These are phyloP conservation scores for Lablab purpureus DNA, from an alignment of 306 rosid genomes.

Conservation along the genomic window DNA sequence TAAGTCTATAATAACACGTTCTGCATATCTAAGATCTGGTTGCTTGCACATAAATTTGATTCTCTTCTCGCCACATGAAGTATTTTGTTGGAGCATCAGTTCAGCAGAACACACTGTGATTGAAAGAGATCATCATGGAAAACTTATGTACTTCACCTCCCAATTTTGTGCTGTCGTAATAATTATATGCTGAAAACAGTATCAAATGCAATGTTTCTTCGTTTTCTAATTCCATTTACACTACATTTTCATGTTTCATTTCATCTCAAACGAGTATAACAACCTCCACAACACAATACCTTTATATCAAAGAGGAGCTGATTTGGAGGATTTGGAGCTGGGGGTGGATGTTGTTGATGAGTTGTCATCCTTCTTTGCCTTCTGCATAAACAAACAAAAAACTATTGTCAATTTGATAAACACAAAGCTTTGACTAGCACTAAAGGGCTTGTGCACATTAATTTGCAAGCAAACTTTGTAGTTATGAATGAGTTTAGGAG, in stretches of 20 bases:
- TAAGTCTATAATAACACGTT: conserved; percentile 9
- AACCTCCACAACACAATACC: neutral
- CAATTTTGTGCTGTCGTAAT: neutral
- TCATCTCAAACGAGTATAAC: neutral
- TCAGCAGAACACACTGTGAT: neutral
- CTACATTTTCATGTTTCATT: conserved; percentile 30
- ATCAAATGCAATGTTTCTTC: conserved; percentile 13
- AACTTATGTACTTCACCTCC: conserved; percentile 9
- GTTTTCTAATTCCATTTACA: conserved; percentile 15
- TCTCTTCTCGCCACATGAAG: neutral
- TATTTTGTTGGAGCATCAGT: conserved; percentile 2
- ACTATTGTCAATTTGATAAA: neutral
- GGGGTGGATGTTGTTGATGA: conserved; percentile 53
- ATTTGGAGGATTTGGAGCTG: conserved; percentile 48
- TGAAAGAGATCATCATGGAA: neutral
- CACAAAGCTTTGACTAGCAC: neutral
- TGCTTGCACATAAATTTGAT: conserved; percentile 38
- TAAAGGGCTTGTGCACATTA: neutral
- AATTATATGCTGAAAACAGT: neutral
- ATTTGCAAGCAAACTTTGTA: neutral
- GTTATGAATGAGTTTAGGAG: neutral
- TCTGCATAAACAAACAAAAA: conserved; percentile 46
- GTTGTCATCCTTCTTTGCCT: conserved; percentile 41
- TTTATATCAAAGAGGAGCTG: conserved; percentile 42
- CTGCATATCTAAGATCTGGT: conserved; percentile 1